phyloP scores from a whole-genome alignment of 371 early-diverging fungal species.

The Mortierella sp. region DNA sequence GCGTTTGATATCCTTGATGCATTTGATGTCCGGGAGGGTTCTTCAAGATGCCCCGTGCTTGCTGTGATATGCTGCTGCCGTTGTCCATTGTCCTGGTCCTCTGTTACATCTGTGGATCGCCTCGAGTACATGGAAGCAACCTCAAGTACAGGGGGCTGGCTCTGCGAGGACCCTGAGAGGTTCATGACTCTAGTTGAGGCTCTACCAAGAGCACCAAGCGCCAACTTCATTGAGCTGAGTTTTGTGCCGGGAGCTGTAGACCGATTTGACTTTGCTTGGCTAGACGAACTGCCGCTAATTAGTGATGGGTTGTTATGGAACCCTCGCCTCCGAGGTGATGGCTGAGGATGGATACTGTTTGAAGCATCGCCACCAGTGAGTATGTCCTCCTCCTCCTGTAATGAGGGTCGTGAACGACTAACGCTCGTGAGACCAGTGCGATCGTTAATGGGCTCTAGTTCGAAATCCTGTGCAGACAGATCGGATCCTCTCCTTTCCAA shows the following conservation, averaged over 20 bases:
- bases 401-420: conserved; percentile 7
- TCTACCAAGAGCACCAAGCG: conserved; percentile 37
- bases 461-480: conserved; percentile 36
- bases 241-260: conserved; percentile 20
- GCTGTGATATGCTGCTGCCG: conserved; percentile 8
- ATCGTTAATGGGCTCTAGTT: conserved; percentile 40
- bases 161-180: conserved; percentile 24
- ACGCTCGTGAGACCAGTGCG: conserved; percentile 35
- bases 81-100: conserved; percentile 7
- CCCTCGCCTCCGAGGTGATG: conserved; percentile 23
- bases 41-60: conserved; percentile 6
- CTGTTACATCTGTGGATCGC: not conserved
- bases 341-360: conserved; percentile 17
- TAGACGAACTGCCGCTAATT: conserved; percentile 18
- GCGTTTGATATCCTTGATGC: conserved; percentile 6
- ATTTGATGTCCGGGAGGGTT: not conserved
- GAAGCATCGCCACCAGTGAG: conserved; percentile 2
- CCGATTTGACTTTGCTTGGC: conserved; percentile 15
- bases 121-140: conserved; percentile 6
- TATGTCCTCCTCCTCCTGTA: conserved; percentile 24
- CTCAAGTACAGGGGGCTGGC: conserved; percentile 21
- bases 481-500: conserved; percentile 34
- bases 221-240: conserved; percentile 38
- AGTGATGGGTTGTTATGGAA: conserved; percentile 24
- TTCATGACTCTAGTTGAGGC: conserved; percentile 54